Evolutionary conservation across 768 basidiomycete species (phyloP).

Genomic region (Candolleomyces efflorescens): DNA sequence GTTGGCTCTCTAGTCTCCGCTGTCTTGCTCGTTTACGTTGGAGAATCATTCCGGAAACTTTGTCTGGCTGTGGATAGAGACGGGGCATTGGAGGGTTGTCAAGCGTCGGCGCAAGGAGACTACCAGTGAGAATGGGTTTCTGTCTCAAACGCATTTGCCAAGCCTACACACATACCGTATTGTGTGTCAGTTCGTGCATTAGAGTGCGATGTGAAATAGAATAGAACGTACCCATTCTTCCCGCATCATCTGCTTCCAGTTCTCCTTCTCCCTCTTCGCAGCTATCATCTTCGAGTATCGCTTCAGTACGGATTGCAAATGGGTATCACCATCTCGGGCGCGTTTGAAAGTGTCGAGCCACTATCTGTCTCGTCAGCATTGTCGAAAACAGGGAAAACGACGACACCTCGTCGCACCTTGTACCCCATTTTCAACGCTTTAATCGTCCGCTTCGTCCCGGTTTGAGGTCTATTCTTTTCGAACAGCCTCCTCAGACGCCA

Average conservation of each 20-base stretch:
- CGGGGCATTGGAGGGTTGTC: slow-evolving; percentile 73
- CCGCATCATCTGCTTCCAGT: slow-evolving; percentile 41
- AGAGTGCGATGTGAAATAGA: background rate
- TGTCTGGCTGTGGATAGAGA: slow-evolving; percentile 71
- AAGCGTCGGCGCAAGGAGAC: slow-evolving; percentile 57
- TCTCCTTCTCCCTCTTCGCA: slow-evolving; percentile 42
- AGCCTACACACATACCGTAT: slow-evolving; percentile 35
- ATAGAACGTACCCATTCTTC: slow-evolving; percentile 47
- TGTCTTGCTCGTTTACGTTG: slow-evolving; percentile 34
- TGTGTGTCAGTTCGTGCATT: background rate
- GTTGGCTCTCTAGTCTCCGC: slow-evolving; percentile 36
- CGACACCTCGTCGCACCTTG: slow-evolving; percentile 49
- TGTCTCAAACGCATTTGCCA: slow-evolving; percentile 51
- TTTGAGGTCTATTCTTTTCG: slow-evolving; percentile 44
- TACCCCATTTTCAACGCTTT: slow-evolving; percentile 47
- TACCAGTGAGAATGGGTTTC: slow-evolving; percentile 70
- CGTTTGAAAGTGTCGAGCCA: slow-evolving; percentile 55
- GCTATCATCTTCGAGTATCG: slow-evolving; percentile 60
- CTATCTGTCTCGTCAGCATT: slow-evolving; percentile 26
- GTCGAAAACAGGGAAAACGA: background rate
- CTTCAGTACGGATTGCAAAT: slow-evolving; percentile 39
- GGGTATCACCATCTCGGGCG: slow-evolving; percentile 50
- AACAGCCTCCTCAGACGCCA: slow-evolving; percentile 55
- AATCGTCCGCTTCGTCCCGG: slow-evolving; percentile 48
- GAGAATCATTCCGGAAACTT: slow-evolving; percentile 68